Evolutionary conservation across 2,329 filamentous ascomycete genomes (phyloP).

Genomic region (Rasamsonia emersonii): DNA sequence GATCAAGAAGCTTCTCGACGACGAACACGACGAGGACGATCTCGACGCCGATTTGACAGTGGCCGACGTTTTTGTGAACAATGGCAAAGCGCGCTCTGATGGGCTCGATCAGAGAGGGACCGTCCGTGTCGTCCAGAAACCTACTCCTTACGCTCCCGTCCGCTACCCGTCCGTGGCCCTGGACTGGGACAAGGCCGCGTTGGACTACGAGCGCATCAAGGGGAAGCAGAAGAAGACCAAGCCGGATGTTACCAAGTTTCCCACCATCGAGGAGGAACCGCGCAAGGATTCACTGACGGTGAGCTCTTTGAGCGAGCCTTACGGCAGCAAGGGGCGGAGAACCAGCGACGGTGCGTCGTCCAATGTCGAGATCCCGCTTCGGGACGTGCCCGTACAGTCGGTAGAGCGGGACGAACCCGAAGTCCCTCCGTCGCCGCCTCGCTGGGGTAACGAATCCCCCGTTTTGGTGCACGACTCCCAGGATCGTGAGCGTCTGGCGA

Average conservation of each 20-base stretch:
- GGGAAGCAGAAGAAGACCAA: constrained; percentile 9
- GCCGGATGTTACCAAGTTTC: constrained; percentile 9
- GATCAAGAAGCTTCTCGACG: constrained; percentile 31
- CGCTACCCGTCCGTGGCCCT: constrained; percentile 27
- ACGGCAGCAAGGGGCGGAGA: background rate
- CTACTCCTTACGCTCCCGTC: constrained; percentile 13
- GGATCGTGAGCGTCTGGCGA: constrained; percentile 12
- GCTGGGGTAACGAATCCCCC: constrained; percentile 4
- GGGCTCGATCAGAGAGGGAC: constrained; percentile 26
- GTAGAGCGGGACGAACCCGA: constrained; percentile 16
- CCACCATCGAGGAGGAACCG: constrained; percentile 13
- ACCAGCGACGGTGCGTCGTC: no score
- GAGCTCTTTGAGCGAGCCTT: background rate
- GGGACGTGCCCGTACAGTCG: constrained; percentile 18
- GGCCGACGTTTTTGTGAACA: constrained; percentile 31
- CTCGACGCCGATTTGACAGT: constrained; percentile 26
- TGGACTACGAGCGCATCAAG: constrained; percentile 13
- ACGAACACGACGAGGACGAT: constrained; percentile 22
- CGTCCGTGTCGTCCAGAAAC: constrained; percentile 27
- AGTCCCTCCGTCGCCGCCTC: constrained; percentile 13
- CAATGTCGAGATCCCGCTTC: constrained; percentile 5
- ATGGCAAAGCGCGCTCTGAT: constrained; percentile 24
- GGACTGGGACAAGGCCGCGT: constrained; percentile 24
- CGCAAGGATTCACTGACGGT: background rate
- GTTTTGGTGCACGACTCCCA: constrained; percentile 7